These are phyloP conservation scores for Suillus paluster DNA, from an alignment of 768 basidiomycete genomes.

Conservation along the genomic window DNA sequence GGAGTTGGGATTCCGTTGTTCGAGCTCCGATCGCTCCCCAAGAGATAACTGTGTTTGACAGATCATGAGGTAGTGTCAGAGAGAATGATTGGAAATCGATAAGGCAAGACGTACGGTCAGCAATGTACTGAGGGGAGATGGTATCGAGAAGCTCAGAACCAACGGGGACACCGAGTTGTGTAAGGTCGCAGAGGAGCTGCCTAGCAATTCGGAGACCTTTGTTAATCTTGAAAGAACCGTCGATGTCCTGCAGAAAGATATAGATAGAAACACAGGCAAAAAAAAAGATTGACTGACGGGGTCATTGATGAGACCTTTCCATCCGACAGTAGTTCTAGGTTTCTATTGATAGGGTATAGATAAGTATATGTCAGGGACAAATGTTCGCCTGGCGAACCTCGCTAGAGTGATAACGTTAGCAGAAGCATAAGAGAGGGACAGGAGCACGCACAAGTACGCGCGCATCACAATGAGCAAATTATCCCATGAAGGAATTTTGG, in stretches of 20 bases:
- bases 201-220: conserved; percentile 90
- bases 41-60: conserved; percentile 56
- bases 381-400: conserved; percentile 37
- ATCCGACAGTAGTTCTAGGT: conserved; percentile 96
- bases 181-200: conserved; percentile 90
- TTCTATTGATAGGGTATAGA: conserved; percentile 55
- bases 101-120: conserved; percentile 58
- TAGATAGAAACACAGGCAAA: not conserved
- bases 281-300: conserved; percentile 47
- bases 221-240: conserved; percentile 95
- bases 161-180: conserved; percentile 87
- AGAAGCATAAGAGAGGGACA: conserved; percentile 6
- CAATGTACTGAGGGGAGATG: conserved; percentile 81
- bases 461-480: conserved; percentile 95
- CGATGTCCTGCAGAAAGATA: conserved; percentile 59
- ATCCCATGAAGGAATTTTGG: conserved; percentile 65
- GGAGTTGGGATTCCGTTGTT: conserved; percentile 96
- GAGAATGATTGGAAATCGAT: not conserved
- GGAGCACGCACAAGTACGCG: conserved; percentile 86
- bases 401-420: conserved; percentile 41
- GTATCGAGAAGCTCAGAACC: conserved; percentile 94
- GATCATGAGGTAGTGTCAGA: conserved; percentile 8
- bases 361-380: conserved; percentile 14
- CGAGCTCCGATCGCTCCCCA: conserved; percentile 98
- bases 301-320: conserved; percentile 96